phyloP scores from a whole-genome alignment of 2,329 filamentous ascomycete genomes.

The Fusarium sp. region DNA sequence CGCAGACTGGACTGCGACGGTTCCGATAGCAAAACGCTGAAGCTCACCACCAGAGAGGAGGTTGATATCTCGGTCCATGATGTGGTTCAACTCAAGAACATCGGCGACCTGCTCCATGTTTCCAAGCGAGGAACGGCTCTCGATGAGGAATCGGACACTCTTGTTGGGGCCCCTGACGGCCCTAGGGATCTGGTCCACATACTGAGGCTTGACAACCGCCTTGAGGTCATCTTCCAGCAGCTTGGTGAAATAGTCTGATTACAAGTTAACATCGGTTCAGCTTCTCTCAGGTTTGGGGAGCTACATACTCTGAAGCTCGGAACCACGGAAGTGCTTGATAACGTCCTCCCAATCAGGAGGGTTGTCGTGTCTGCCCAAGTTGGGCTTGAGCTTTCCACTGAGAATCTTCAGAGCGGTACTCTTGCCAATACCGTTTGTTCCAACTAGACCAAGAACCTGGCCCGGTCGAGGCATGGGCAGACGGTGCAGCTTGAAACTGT shows the following conservation, averaged over 20 bases:
- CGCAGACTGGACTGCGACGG: constrained; percentile 94
- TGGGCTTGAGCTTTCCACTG: constrained; percentile 98
- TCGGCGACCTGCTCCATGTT: constrained; percentile 87
- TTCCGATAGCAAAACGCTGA: constrained; percentile 96
- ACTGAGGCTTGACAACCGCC: constrained; percentile 98
- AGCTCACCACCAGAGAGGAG: constrained; percentile 96
- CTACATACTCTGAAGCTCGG: constrained; percentile 89
- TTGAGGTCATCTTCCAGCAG: constrained; percentile 96
- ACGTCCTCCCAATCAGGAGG: constrained; percentile 99
- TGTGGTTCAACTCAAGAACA: constrained; percentile 86
- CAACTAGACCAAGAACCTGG: constrained; percentile 94
- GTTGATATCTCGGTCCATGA: constrained; percentile 90
- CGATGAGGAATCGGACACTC: constrained; percentile 82
- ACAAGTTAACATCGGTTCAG: neutral
- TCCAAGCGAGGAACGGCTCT: constrained; percentile 79
- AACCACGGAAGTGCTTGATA: constrained; percentile 97
- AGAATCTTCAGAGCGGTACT: constrained; percentile 99
- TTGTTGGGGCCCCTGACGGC: constrained; percentile 87
- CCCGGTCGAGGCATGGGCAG: constrained; percentile 95
- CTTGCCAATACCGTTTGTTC: constrained; percentile 99
- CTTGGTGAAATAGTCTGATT: constrained; percentile 93
- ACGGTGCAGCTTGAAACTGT: constrained; percentile 99
- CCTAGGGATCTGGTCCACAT: constrained; percentile 97
- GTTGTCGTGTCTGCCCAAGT: constrained; percentile 93
- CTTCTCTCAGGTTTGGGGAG: neutral